Conservation (phyloP, 2,329 filamentous ascomycete species). For the Graphilbum ipis-grandicollis region DNA sequence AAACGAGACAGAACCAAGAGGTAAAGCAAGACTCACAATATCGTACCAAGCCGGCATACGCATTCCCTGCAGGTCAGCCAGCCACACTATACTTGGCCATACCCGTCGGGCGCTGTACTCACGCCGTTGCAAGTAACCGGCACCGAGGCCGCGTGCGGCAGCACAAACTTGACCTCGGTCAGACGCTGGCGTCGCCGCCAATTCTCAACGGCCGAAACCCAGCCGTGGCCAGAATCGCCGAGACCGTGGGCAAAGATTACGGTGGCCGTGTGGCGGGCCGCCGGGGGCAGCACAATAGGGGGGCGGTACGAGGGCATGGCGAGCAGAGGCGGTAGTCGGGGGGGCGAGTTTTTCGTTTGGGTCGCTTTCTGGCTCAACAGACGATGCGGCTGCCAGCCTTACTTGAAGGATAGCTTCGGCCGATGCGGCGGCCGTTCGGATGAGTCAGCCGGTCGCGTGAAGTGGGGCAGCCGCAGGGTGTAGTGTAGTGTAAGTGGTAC, state of each 20-base stretch:
- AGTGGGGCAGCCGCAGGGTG: too few species aligned
- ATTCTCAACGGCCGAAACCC: slow-evolving; percentile 71
- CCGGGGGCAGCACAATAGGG: slow-evolving; percentile 61
- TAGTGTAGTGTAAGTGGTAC: too few species aligned
- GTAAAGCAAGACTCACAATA: slow-evolving; percentile 33
- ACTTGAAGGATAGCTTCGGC: too few species aligned
- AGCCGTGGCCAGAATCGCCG: slow-evolving; percentile 66
- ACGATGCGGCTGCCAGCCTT: too few species aligned
- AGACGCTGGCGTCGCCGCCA: slow-evolving; percentile 69
- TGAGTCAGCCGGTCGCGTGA: too few species aligned
- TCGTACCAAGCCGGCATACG: slow-evolving; percentile 82
- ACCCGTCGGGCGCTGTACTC: slow-evolving; percentile 14
- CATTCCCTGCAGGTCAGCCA: slow-evolving; percentile 31
- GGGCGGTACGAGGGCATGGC: slow-evolving; percentile 12
- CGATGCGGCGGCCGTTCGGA: too few species aligned
- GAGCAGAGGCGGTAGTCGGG: not conserved
- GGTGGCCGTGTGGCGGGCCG: slow-evolving; percentile 72
- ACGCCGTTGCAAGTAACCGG: slow-evolving; percentile 60
- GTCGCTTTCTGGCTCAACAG: too few species aligned
- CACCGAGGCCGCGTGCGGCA: slow-evolving; percentile 77
- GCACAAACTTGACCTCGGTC: slow-evolving; percentile 80
- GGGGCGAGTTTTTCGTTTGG: not conserved
- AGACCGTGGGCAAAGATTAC: slow-evolving; percentile 90
- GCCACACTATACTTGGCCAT: too few species aligned
- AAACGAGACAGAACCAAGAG: not conserved